phyloP scores from a whole-genome alignment of 805 yeast species.

The Phaffomyces antillensis region DNA sequence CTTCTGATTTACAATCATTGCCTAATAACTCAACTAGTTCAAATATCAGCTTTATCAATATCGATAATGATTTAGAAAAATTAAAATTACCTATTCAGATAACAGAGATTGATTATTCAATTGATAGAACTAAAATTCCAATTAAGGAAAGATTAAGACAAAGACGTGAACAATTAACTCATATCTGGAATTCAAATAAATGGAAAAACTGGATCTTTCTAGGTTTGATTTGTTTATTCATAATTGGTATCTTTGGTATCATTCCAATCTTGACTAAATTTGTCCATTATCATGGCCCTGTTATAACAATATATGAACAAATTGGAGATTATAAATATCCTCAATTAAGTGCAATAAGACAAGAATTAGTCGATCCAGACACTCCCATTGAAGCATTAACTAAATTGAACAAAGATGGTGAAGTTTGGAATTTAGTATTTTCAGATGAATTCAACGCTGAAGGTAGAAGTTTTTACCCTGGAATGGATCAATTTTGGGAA shows the following conservation, averaged over 20 bases:
- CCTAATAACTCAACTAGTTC: not conserved
- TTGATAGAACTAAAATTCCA: conserved; percentile 3
- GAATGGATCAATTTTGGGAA: conserved; percentile 42
- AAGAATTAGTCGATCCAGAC: conserved; percentile 61
- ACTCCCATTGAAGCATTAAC: conserved; percentile 47
- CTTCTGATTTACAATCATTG: not conserved
- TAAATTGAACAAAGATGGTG: conserved; percentile 30
- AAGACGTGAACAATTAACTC: not conserved
- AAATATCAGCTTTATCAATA: too few relatives aligned
- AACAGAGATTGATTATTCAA: not conserved
- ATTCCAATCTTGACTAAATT: conserved; percentile 2
- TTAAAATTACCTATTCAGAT: too few relatives aligned
- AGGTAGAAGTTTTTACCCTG: conserved; percentile 40
- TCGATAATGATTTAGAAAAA: not conserved
- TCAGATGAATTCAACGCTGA: conserved; percentile 42
- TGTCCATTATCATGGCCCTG: not conserved
- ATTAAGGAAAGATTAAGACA: not conserved
- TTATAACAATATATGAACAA: conserved; percentile 26
- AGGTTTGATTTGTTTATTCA: too few relatives aligned
- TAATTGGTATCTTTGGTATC: not conserved
- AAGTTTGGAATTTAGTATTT: conserved; percentile 35
- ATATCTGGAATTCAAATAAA: conserved; percentile 1
- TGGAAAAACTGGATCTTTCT: conserved; percentile 6
- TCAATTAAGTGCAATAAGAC: conserved; percentile 41
- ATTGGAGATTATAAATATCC: conserved; percentile 52